Percentiles rank a stretch among this genome's conserved stretches.
phyloP scores from a whole-genome alignment of 2,329 filamentous ascomycete species.

The Aspergillus viridinutans region DNA sequence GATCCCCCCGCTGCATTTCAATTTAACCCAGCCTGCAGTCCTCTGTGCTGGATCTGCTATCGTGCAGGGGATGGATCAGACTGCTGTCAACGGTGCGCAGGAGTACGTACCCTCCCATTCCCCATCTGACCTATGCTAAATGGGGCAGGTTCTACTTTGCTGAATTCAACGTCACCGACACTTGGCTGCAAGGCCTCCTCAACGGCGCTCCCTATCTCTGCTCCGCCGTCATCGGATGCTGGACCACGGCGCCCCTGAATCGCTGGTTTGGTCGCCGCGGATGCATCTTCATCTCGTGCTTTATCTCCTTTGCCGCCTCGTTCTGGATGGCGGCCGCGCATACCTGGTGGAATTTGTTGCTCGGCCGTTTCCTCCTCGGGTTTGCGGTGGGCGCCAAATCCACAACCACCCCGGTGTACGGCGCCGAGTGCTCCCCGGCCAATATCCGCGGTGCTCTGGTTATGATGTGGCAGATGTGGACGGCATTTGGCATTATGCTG shows the following conservation, averaged over 20 bases:
- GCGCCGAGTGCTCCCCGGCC: constrained; percentile 46
- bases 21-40: constrained; percentile 2
- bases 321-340: constrained; percentile 42
- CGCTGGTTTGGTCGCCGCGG: constrained; percentile 43
- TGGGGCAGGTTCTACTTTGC: constrained; percentile 21
- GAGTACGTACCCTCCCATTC: not conserved
- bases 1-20: too few relatives aligned
- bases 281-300: constrained; percentile 41
- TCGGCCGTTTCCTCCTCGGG: constrained; percentile 41
- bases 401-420: constrained; percentile 46
- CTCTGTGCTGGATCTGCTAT: constrained; percentile 39
- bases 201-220: constrained; percentile 45
- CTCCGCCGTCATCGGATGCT: constrained; percentile 45
- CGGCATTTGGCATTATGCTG: constrained; percentile 44
- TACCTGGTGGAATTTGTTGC: constrained; percentile 41
- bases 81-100: constrained; percentile 47
- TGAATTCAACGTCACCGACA: constrained; percentile 11
- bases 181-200: constrained; percentile 33
- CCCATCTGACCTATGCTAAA: not conserved
- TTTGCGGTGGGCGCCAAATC: constrained; percentile 42
- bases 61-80: constrained; percentile 53
- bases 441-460: constrained; percentile 48
- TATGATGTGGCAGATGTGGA: constrained; percentile 53
- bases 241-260: constrained; percentile 47
- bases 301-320: constrained; percentile 40